Conservation (phyloP, 129 eudicot genomes). For the Pulicaria dysenterica region DNA sequence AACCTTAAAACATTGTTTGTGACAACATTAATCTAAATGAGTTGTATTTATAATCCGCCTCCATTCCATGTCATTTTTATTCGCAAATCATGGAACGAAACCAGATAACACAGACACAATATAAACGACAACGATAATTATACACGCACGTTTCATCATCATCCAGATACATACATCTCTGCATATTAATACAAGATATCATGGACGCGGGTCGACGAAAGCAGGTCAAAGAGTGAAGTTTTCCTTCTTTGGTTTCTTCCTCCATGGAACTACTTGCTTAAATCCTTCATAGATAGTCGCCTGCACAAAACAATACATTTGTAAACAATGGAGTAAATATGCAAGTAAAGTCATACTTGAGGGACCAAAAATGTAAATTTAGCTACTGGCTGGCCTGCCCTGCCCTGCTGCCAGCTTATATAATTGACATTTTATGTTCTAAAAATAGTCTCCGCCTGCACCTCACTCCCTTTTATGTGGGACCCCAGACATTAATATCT, state of each 20-base stretch:
- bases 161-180: constrained; percentile 19
- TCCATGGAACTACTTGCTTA: constrained; percentile 86
- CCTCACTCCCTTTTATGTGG: constrained; percentile 5
- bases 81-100: background rate
- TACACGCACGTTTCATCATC: constrained; percentile 10
- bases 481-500: background rate
- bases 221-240: constrained; percentile 14
- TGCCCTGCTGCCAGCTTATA: constrained; percentile 11
- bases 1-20: no score
- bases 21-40: no score
- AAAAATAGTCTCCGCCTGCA: background rate
- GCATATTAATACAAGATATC: background rate
- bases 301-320: constrained; percentile 36
- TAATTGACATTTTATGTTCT: constrained; percentile 10
- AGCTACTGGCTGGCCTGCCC: background rate
- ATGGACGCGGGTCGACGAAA: background rate
- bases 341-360: background rate
- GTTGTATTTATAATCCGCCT: no score
- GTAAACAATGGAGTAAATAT: background rate
- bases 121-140: background rate
- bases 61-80: background rate
- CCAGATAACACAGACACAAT: background rate
- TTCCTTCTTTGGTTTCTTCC: constrained; percentile 50
- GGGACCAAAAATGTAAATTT: background rate
- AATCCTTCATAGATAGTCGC: constrained; percentile 61